A percentile compares a stretch with the other conserved stretches of the same genome.
Evolutionary conservation across 2,329 filamentous ascomycete genomes (phyloP).

Genomic region (Xylaria arbuscula): DNA sequence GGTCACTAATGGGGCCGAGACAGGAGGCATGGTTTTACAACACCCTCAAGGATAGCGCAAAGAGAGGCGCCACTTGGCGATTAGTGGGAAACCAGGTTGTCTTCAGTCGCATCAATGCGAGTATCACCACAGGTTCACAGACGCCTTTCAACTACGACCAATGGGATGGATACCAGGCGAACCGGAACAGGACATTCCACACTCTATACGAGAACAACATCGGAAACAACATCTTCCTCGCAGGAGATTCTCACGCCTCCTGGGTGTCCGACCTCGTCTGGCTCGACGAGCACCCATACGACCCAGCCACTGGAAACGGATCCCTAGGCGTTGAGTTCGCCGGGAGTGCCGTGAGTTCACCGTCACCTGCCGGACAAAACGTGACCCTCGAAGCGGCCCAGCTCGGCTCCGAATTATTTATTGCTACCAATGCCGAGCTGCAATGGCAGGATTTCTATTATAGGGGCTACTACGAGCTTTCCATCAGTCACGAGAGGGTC

Average conservation of each 20-base stretch:
- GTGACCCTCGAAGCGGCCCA: constrained; percentile 62
- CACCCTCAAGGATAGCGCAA: constrained; percentile 64
- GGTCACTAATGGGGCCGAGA: constrained; percentile 75
- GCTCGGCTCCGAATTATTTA: constrained; percentile 56
- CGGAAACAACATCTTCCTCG: constrained; percentile 71
- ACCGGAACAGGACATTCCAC: constrained; percentile 71
- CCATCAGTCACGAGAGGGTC: constrained; percentile 63
- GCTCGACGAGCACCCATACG: constrained; percentile 58
- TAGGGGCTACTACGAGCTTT: constrained; percentile 72
- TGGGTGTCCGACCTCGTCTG: constrained; percentile 66
- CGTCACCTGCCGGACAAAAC: constrained; percentile 67
- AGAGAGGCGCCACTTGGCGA: constrained; percentile 74
- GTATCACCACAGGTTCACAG: constrained; percentile 45
- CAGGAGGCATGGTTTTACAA: constrained; percentile 81
- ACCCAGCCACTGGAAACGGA: constrained; percentile 57
- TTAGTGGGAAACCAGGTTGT: constrained; percentile 77
- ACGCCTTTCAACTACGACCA: constrained; percentile 64
- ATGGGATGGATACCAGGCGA: constrained; percentile 61
- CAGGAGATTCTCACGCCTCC: constrained; percentile 70
- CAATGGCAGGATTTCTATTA: constrained; percentile 74
- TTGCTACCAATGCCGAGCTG: constrained; percentile 64
- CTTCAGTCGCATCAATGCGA: constrained; percentile 60
- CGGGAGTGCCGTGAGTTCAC: constrained; percentile 68
- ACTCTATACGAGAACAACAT: constrained; percentile 70
- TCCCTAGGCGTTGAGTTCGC: constrained; percentile 65